These are phyloP conservation scores for Fraxinus angustifolia DNA, from an alignment of 305 asterid genomes.

Conservation along the genomic window DNA sequence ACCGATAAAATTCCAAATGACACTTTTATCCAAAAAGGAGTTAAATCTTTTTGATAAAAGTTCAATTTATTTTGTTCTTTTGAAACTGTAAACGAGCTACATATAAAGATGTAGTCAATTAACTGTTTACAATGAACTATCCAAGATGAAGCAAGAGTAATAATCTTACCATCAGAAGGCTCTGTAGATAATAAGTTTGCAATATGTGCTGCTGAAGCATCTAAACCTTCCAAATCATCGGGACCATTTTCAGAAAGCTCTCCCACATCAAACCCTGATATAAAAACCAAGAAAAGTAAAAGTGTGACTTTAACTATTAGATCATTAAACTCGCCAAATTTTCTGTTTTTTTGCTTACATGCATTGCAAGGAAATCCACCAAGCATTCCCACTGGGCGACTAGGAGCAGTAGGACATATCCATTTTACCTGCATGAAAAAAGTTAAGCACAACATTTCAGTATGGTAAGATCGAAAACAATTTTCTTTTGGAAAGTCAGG, in stretches of 20 bases:
- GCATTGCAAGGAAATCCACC: slow-evolving; percentile 98
- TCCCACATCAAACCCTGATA: slow-evolving; percentile 85
- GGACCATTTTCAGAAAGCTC: slow-evolving; percentile 91
- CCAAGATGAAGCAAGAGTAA: not conserved
- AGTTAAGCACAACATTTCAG: slow-evolving; percentile 9
- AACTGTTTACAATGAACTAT: not conserved
- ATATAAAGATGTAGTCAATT: not conserved
- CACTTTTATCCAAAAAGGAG: not conserved
- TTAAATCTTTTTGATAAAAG: not conserved
- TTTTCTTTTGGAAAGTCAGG: not conserved
- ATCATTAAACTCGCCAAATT: not conserved
- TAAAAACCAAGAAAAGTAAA: slow-evolving; percentile 2
- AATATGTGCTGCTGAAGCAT: slow-evolving; percentile 82
- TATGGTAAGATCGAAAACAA: not conserved
- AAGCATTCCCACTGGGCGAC: slow-evolving; percentile 82
- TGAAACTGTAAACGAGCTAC: not conserved
- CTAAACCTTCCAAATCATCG: slow-evolving; percentile 87
- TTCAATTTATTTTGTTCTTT: not conserved
- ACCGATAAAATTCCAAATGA: not conserved
- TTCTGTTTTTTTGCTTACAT: slow-evolving; percentile 46
- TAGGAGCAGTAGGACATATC: slow-evolving; percentile 99
- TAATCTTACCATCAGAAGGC: slow-evolving; percentile 74
- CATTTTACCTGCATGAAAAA: slow-evolving; percentile 80
- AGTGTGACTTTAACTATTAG: not conserved
- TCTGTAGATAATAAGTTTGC: slow-evolving; percentile 88